Conservation (phyloP, 768 basidiomycete genomes). For the Mrakia blollopis region DNA sequence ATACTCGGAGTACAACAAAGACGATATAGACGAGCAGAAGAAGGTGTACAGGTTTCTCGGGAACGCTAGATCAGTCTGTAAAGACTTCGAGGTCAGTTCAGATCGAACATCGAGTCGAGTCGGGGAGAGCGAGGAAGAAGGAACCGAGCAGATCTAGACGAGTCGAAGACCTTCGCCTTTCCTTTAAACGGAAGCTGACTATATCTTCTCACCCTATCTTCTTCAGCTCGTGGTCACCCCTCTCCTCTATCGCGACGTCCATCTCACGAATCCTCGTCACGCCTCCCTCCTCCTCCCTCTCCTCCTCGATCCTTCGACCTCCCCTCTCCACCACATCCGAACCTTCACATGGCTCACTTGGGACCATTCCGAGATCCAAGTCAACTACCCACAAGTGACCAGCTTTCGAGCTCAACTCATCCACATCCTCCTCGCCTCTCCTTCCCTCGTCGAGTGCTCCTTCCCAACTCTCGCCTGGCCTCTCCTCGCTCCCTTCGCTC, state of each 20-base stretch:
- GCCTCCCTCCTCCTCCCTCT: constrained; percentile 2
- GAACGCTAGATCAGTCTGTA: constrained; percentile 8
- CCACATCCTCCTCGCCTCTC: neutral
- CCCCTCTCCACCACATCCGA: neutral
- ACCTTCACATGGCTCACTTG: constrained; percentile 18
- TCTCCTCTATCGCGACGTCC: neutral
- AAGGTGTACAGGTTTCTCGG: neutral
- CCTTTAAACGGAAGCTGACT: neutral
- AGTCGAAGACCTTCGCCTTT: neutral
- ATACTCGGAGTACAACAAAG: neutral
- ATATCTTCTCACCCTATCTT: too few relatives aligned
- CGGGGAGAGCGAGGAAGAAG: neutral
- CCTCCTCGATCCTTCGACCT: neutral
- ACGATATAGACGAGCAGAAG: neutral
- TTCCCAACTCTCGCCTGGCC: constrained; percentile 20
- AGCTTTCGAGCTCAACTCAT: constrained; percentile 1
- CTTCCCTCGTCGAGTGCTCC: neutral
- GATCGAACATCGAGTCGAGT: neutral
- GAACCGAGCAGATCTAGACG: neutral
- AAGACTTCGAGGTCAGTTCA: constrained; percentile 13
- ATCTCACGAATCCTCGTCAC: neutral
- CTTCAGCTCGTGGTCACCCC: neutral
- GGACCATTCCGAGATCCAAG: neutral
- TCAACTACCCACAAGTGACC: neutral
- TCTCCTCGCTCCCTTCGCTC: neutral